Evolutionary conservation across 2,329 filamentous ascomycete genomes (phyloP).

Genomic region (Nothophaeocryptopus gaeumannii): DNA sequence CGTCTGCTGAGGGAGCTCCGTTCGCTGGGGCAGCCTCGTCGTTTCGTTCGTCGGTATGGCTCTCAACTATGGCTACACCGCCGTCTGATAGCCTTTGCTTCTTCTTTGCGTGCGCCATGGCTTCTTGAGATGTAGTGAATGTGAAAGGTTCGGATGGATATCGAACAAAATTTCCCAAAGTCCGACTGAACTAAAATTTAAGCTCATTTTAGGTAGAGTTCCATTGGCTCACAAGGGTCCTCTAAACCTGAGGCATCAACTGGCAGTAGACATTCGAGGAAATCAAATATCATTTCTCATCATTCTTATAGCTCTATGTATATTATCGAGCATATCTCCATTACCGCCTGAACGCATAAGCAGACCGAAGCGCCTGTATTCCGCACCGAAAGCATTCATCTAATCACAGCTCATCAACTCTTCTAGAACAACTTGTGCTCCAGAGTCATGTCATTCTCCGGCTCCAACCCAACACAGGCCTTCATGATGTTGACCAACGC

Average conservation of each 20-base stretch:
- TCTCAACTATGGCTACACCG: slow-evolving; percentile 19
- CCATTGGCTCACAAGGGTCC: no score
- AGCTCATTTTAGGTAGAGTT: no score
- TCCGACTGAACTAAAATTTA: no score
- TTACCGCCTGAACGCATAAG: no score
- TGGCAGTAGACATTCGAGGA: no score
- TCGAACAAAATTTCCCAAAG: no score
- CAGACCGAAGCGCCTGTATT: background rate
- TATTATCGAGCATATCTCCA: no score
- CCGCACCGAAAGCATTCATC: background rate
- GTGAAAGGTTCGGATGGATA: no score
- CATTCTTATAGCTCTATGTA: no score
- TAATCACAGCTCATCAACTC: no score
- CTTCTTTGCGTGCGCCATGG: slow-evolving; percentile 33
- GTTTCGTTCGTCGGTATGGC: slow-evolving; percentile 7
- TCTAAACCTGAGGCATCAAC: no score
- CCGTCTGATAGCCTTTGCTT: slow-evolving; percentile 33
- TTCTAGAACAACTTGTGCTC: slow-evolving; percentile 90
- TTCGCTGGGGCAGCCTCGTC: background rate
- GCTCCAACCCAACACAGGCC: slow-evolving; percentile 92
- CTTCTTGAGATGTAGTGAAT: background rate
- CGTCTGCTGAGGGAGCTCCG: background rate
- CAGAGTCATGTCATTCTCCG: slow-evolving; percentile 97
- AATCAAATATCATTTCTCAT: no score
- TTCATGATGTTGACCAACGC: slow-evolving; percentile 98